Percentiles rank a stretch among this genome's conserved stretches.
phyloP scores from a whole-genome alignment of 164 flowering plant genomes.

The Tetrastigma voinierianum region DNA sequence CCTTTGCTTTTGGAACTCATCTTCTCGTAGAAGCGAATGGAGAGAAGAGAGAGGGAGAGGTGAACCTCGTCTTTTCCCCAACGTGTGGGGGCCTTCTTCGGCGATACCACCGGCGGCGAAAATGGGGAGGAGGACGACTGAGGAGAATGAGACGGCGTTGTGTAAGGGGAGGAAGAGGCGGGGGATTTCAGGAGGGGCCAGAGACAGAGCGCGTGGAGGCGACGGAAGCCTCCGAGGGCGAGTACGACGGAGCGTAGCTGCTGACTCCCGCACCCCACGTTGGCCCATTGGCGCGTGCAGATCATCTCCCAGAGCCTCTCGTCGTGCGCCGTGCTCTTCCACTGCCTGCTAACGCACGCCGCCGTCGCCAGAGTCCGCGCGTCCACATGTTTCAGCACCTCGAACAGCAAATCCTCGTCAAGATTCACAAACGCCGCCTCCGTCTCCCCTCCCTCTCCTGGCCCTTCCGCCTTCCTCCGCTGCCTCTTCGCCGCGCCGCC shows the following conservation, averaged over 20 bases:
- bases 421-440: constrained; percentile 28
- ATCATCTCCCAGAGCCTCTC: constrained; percentile 98
- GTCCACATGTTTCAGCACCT: constrained; percentile 86
- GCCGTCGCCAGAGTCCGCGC: constrained; percentile 66
- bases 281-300: constrained; percentile 74
- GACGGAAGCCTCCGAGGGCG: constrained; percentile 89
- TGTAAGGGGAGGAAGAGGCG: background rate
- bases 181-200: constrained; percentile 60
- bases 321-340: constrained; percentile 76
- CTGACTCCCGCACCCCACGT: constrained; percentile 47
- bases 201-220: constrained; percentile 68
- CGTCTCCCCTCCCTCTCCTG: background rate
- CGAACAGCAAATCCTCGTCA: constrained; percentile 75
- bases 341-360: constrained; percentile 77
- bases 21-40: constrained; percentile 77
- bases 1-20: constrained; percentile 48
- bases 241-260: constrained; percentile 87
- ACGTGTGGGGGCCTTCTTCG: constrained; percentile 27
- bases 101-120: constrained; percentile 14
- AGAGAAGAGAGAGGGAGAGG: constrained; percentile 75
- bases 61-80: constrained; percentile 94
- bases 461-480: constrained; percentile 28
- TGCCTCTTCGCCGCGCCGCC: constrained; percentile 23
- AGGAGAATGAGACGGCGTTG: constrained; percentile 20
- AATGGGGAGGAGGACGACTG: constrained; percentile 23